phyloP scores from a whole-genome alignment of 2,329 filamentous ascomycete genomes.

The Chaetomium strumarium region DNA sequence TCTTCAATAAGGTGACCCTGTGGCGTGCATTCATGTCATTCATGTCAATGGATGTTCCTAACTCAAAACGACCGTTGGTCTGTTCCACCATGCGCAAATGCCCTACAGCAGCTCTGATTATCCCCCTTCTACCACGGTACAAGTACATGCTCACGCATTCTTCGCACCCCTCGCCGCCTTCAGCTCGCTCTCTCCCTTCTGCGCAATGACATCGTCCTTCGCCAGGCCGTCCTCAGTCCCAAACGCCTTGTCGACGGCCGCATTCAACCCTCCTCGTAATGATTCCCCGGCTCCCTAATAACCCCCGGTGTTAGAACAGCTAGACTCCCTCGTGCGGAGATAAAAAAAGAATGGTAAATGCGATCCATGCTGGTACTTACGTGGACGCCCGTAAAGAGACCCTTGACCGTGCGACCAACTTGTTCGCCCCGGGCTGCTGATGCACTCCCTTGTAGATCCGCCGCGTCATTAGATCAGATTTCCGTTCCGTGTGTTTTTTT shows the following conservation, averaged over 20 bases:
- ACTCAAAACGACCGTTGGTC: too few species aligned
- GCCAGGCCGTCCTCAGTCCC: background rate
- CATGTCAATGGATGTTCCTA: too few species aligned
- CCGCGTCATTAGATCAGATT: too few species aligned
- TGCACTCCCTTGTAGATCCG: too few species aligned
- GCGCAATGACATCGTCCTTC: background rate
- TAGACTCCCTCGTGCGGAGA: background rate
- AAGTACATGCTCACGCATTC: background rate
- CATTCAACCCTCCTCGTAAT: background rate
- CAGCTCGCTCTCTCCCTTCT: background rate
- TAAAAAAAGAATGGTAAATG: too few species aligned
- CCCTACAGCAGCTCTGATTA: too few species aligned
- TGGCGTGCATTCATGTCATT: too few species aligned
- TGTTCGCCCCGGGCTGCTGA: background rate
- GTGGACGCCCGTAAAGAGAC: background rate
- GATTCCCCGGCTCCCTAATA: background rate
- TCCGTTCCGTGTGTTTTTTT: too few species aligned
- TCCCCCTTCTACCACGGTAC: too few species aligned
- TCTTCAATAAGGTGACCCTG: too few species aligned
- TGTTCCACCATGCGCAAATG: too few species aligned
- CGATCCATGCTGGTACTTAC: too few species aligned
- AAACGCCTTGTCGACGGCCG: background rate
- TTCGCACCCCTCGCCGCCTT: background rate
- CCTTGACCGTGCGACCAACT: background rate
- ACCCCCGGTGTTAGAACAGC: background rate